These are phyloP conservation scores for Cyberlindnera americana DNA, from an alignment of 805 yeast genomes.

Conservation along the genomic window DNA sequence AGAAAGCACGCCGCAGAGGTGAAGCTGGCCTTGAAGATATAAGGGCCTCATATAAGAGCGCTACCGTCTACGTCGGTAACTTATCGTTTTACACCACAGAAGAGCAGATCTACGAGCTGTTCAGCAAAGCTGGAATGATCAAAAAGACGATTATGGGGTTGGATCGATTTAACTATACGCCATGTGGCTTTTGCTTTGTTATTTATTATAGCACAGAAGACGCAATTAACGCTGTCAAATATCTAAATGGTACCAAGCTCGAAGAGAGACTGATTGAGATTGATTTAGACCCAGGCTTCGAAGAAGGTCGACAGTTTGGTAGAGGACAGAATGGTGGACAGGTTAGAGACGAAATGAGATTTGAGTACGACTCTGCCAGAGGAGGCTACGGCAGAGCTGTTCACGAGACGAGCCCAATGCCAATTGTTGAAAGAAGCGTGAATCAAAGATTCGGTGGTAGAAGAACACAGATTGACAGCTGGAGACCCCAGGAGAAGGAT, in stretches of 20 bases:
- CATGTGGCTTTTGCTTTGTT: conserved; percentile 96
- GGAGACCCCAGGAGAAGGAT: conserved; percentile 20
- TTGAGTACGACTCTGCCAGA: conserved; percentile 45
- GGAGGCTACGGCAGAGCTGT: conserved; percentile 38
- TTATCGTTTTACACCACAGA: conserved; percentile 88
- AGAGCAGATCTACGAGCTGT: conserved; percentile 87
- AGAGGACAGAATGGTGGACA: conserved; percentile 94
- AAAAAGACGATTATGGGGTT: conserved; percentile 89
- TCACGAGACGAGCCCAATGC: conserved; percentile 7
- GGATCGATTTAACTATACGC: conserved; percentile 85
- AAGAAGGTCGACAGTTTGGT: conserved; percentile 94
- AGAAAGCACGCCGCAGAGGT: conserved; percentile 50
- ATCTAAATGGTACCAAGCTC: conserved; percentile 72
- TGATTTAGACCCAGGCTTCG: conserved; percentile 94
- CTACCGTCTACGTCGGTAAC: conserved; percentile 89
- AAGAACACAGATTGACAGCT: conserved; percentile 25
- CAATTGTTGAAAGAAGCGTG: conserved; percentile 7
- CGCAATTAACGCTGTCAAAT: conserved; percentile 80
- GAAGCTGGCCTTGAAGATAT: conserved; percentile 57
- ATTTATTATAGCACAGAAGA: conserved; percentile 66
- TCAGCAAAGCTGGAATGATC: conserved; percentile 70
- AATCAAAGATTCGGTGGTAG: conserved; percentile 32
- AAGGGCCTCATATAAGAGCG: conserved; percentile 58
- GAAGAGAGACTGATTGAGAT: conserved; percentile 81
- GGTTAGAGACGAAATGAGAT: conserved; percentile 63